phyloP scores from a whole-genome alignment of 2,329 filamentous ascomycete species.

The Graphilbum sp. region DNA sequence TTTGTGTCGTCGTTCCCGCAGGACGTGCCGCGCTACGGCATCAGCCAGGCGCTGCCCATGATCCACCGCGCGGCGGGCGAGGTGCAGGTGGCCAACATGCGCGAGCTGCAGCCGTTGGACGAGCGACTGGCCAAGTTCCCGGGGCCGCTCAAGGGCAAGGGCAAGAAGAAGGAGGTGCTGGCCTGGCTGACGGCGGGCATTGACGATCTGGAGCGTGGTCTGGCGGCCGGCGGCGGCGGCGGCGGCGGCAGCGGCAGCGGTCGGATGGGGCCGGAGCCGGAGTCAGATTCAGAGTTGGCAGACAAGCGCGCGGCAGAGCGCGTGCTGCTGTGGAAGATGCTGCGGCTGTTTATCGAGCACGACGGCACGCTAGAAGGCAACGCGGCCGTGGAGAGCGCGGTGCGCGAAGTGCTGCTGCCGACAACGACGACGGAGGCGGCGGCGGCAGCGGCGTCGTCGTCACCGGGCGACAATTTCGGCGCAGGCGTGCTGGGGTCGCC shows the following conservation, averaged over 20 bases:
- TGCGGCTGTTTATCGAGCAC: slow-evolving; percentile 67
- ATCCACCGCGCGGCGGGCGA: slow-evolving; percentile 73
- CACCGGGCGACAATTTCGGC: too few species aligned
- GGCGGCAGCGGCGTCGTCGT: slow-evolving; percentile 1
- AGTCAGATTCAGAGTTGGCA: too few species aligned
- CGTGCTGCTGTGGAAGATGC: slow-evolving; percentile 71
- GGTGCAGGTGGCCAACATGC: slow-evolving; percentile 60
- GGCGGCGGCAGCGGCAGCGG: too few species aligned
- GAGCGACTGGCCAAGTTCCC: slow-evolving; percentile 71
- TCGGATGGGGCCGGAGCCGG: too few species aligned
- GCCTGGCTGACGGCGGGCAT: slow-evolving; percentile 69
- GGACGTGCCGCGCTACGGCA: slow-evolving; percentile 71
- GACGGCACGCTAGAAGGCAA: slow-evolving; percentile 70
- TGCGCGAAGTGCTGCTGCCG: slow-evolving; percentile 48
- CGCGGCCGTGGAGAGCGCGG: slow-evolving; percentile 52
- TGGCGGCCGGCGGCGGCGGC: slow-evolving; percentile 29
- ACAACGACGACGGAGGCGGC: slow-evolving; percentile 6
- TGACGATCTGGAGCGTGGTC: slow-evolving; percentile 48
- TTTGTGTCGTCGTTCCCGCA: slow-evolving; percentile 78
- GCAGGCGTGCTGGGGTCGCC: too few species aligned
- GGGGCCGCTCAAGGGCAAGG: slow-evolving; percentile 73
- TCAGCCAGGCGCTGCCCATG: slow-evolving; percentile 55
- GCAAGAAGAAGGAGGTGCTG: slow-evolving; percentile 87
- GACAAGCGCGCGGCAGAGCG: slow-evolving; percentile 66
- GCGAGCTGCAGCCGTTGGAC: slow-evolving; percentile 52